Base-by-base conservation (phyloP, 2,329 filamentous ascomycete genomes). In the Cytospora mali region DNA sequence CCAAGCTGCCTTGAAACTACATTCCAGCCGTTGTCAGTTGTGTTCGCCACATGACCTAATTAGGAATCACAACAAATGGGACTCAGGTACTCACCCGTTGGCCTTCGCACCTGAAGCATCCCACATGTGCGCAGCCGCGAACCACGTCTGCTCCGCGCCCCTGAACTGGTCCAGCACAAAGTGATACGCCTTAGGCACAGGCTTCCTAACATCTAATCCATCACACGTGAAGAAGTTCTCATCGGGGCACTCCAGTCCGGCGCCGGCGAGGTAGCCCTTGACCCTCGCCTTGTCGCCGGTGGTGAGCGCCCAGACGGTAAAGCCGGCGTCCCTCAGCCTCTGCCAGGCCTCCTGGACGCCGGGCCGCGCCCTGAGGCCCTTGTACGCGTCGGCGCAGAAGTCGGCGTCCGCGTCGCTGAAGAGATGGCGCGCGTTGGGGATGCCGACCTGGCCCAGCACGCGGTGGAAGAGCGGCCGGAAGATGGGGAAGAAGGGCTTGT, bases 91-190 rank as follows among this genome's bases (percentile, higher is more conserved):
- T 66, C 64, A 73, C 66, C 81, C 81, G n/a, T 76, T 76, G 61
- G 74, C 76, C 54, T 75, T 76, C 10, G 84, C 83, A 4, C 82
- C 81, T 21, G 77, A 76, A 1, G 83, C 82, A 73, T 87, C 84
- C 84, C 84, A 86, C 76, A 82, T 81, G 71, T 86, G 84, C 25
- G 82, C 84, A 1, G 84, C 84, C 0, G 81, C 84, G 69, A 85
- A 86, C 83, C 83, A 86, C 52, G 76, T 77, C 64, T 79, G 73
- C 0, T 73, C 71, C 0, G 68, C 67, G 0, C 67, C 75, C 27
- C 49, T 55, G 61, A 84, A 77, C 55, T 69, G 71, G n/a, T 75
- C 74, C 35, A 80, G 70, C 6, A 81, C 69, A 1, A 76, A 73
- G 64, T 71, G 68, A 66, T 86, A 86, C 0, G 80, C 78, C 28